Base-by-base conservation (phyloP, 345 rosid species). In the Euclidium syriacum region DNA sequence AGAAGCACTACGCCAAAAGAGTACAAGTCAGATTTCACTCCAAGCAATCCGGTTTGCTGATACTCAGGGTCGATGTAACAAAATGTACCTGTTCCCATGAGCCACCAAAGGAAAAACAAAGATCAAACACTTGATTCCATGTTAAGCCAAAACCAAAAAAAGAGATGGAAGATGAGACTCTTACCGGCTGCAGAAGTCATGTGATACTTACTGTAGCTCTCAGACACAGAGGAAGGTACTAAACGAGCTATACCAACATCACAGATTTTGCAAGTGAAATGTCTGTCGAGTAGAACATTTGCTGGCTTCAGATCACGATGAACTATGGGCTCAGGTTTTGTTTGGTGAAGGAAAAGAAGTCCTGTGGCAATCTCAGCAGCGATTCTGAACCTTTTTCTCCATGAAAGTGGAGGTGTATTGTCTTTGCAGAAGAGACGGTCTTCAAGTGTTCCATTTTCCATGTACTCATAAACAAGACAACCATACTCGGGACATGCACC, bases 261-360 rank as follows among this genome's bases (percentile, higher is more conserved):
- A 4, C 82, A 33, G 48, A 86, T 83, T 58, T 88, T 88, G 73
- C 92, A 78, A 29, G 72, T 75, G 39, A 66, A 77, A 51, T 85
- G 70, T 11, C 39, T 17, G 66, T 83, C 90, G 16, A 91, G 65
- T 35, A 91, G 83, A 65, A 88, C 86, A 73, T 91, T 91, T 26
- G 83, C 89, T 54, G 96, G 96, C 74, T 91, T 91, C 34, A 91
- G 78, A 64, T 91, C 98, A 1, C 95, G 88, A 62, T 88, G 96
- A 35, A 91, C 92, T 23, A 86, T 12, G 7, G 96, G 91, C 48
- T 88, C 96, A 43, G 96, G 96, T 74, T 81, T 83, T 52, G 81
- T 64, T 51, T 88, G 86, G 72, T 88, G 98, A 40, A 91, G 88
- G 78, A 83, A 88, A 62, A 82, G 81, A 22, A 91, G 85, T 44